Percentiles rank a stretch among this genome's conserved stretches.
Evolutionary conservation across 768 basidiomycete genomes (phyloP).

Genomic region (Suillus placidus): DNA sequence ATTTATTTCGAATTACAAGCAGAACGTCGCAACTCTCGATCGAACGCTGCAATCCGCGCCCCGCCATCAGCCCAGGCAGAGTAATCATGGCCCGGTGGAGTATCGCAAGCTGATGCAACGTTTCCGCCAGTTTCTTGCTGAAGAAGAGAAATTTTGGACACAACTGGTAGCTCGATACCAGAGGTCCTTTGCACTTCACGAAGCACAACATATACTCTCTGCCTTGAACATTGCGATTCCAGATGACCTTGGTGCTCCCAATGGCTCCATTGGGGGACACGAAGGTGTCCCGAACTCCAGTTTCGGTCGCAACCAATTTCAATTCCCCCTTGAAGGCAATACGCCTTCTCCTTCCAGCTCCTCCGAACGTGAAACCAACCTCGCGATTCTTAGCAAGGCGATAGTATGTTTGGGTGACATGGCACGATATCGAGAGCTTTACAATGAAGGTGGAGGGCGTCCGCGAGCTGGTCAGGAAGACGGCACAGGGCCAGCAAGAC

Average conservation of each 20-base stretch:
- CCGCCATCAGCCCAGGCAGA: conserved; percentile 39
- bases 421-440: conserved; percentile 89
- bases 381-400: conserved; percentile 84
- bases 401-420: conserved; percentile 94
- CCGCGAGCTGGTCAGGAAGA: conserved; percentile 72
- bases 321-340: conserved; percentile 62
- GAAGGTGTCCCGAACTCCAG: conserved; percentile 18
- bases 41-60: conserved; percentile 48
- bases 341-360: conserved; percentile 43
- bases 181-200: conserved; percentile 68
- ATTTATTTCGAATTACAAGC: conserved; percentile 83
- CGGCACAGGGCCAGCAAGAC: conserved; percentile 37
- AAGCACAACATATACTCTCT: conserved; percentile 59
- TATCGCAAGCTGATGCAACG: conserved; percentile 83
- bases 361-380: conserved; percentile 57
- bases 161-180: conserved; percentile 76
- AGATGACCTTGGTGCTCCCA: conserved; percentile 38
- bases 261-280: conserved; percentile 24
- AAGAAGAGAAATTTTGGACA: conserved; percentile 92
- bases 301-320: conserved; percentile 58
- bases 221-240: conserved; percentile 55
- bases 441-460: conserved; percentile 71
- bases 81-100: conserved; percentile 69
- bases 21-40: conserved; percentile 70
- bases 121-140: conserved; percentile 86